Conservation (phyloP, 202 grass and related monocot species). For the Panicum hallii region DNA sequence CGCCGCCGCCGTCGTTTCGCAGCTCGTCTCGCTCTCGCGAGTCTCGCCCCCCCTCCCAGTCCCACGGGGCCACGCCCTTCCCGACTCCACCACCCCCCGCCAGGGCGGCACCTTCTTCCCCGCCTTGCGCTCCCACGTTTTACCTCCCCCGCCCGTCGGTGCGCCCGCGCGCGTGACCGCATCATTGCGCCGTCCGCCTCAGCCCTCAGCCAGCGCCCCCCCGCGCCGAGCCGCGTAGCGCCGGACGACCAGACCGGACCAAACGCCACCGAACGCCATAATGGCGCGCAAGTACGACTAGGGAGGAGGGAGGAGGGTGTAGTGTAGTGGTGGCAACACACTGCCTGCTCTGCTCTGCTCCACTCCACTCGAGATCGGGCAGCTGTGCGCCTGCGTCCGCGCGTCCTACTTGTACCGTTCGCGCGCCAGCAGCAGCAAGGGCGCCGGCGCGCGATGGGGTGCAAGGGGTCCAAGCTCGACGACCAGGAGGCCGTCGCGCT, state of each 20-base stretch:
- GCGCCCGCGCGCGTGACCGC: slow-evolving; percentile 8
- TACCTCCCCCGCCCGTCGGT: slow-evolving; percentile 16
- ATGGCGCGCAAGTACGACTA: slow-evolving; percentile 15
- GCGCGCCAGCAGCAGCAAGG: background rate
- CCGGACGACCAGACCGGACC: slow-evolving; percentile 35
- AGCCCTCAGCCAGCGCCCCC: background rate
- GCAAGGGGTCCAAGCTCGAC: slow-evolving; percentile 86
- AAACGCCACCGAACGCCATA: slow-evolving; percentile 51
- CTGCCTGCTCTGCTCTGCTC: background rate
- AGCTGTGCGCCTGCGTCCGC: background rate
- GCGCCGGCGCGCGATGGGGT: slow-evolving; percentile 59
- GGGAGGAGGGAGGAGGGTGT: background rate
- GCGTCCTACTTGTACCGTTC: background rate
- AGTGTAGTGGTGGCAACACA: too few species aligned
- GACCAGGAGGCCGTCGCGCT: slow-evolving; percentile 79
- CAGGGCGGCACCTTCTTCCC: background rate
- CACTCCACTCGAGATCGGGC: background rate
- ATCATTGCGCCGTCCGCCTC: slow-evolving; percentile 38
- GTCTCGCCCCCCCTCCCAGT: too few species aligned
- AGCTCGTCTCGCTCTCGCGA: background rate
- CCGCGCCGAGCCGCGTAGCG: background rate
- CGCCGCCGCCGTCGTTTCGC: background rate
- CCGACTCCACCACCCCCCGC: too few species aligned
- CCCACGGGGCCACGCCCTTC: too few species aligned
- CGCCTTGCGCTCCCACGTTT: background rate